phyloP scores from a whole-genome alignment of 305 asterid species.

The Solanum hybrid region DNA sequence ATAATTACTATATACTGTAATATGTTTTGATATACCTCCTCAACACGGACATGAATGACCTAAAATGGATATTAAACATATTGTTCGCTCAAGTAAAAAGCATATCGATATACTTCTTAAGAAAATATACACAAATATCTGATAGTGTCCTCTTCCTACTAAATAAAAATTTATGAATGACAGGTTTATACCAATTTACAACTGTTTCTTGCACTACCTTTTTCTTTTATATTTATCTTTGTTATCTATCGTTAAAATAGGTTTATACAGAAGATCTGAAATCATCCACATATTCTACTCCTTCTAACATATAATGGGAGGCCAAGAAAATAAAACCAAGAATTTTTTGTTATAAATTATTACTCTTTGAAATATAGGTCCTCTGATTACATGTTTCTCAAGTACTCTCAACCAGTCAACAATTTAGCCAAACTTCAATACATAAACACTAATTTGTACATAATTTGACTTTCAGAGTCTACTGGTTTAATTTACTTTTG shows the following conservation, averaged over 20 bases:
- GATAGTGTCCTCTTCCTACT: neutral
- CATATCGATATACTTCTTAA: neutral
- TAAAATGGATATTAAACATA: neutral
- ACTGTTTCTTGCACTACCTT: neutral
- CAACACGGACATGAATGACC: neutral
- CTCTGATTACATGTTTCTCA: neutral
- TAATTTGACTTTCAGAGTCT: no score
- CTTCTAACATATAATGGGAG: neutral
- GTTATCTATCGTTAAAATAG: neutral
- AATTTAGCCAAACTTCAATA: neutral
- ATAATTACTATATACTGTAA: no score
- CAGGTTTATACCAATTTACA: neutral
- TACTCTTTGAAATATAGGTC: neutral
- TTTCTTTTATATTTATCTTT: neutral
- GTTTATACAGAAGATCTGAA: neutral
- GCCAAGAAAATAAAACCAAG: neutral
- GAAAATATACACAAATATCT: neutral
- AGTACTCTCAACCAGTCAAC: neutral
- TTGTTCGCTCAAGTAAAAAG: neutral
- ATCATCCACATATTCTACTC: neutral
- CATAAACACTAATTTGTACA: neutral
- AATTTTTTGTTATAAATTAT: neutral
- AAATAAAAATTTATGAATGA: no score
- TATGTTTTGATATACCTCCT: neutral
- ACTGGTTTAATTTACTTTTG: no score